These are phyloP conservation scores for Amesomyces nigricolor DNA, from an alignment of 2,329 filamentous ascomycete genomes.

Conservation along the genomic window DNA sequence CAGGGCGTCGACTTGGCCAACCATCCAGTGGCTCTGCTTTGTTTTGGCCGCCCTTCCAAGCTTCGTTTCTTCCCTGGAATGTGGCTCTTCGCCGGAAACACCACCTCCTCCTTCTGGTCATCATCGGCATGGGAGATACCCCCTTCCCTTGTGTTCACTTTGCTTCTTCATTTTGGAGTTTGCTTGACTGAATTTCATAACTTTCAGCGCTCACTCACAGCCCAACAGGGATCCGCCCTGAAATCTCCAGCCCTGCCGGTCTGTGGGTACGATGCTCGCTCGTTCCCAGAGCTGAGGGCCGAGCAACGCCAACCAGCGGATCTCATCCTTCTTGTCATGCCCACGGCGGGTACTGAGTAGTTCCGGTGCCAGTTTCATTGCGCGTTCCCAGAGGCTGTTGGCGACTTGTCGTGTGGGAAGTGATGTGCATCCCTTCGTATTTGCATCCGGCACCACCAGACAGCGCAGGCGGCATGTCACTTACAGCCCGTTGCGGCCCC, in stretches of 20 bases:
- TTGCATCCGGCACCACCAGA: conserved; percentile 13
- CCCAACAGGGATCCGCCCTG: background rate
- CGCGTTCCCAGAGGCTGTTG: background rate
- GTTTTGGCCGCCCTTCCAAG: background rate
- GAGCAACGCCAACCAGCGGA: conserved; percentile 11
- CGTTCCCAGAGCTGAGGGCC: background rate
- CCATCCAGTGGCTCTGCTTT: background rate
- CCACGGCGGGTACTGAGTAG: background rate
- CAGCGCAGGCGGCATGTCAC: conserved; percentile 2
- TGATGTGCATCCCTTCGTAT: background rate
- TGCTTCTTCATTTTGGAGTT: conserved; percentile 1
- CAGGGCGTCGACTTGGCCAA: background rate
- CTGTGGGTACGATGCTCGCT: conserved; percentile 5
- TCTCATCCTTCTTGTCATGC: conserved; percentile 15
- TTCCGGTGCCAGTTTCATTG: background rate
- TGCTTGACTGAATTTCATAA: conserved; percentile 2
- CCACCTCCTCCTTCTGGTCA: background rate
- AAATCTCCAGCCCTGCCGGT: background rate
- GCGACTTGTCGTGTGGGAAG: background rate
- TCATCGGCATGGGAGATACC: background rate
- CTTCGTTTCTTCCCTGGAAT: conserved; percentile 2
- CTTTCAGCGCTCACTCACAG: background rate
- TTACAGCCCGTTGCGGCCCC: conserved; percentile 5
- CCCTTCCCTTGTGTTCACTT: background rate
- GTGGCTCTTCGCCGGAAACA: background rate